Evolutionary conservation across 345 rosid species (phyloP), one percentile per base, ranked within the genome.

Genomic region (Viola odorata): DNA sequence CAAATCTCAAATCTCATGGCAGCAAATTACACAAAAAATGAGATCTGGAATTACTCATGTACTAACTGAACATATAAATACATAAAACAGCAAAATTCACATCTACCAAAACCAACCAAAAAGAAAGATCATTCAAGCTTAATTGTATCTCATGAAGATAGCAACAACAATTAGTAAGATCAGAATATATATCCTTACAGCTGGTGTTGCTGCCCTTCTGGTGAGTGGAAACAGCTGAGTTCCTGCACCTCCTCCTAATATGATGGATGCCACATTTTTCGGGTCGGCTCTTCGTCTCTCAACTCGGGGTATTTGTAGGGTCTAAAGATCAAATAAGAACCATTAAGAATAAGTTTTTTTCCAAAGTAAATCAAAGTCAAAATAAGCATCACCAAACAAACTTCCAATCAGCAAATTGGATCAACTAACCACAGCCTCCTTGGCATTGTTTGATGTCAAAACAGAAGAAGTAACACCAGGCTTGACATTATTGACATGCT

Each of bases 221-320:
- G 98, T 92, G 37, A 92, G 96, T 49, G 98, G 98, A 71, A 87
- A 87, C 64, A 92, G 92, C 36, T 85, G 82, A 77, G 85, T 84
- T 69, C 98, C 98, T 32, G 88, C 75, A 61, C 98, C 98, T 66
- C 98, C 98, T 65, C 98, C 98, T 52, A 92, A 67, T 79, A 92
- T 85, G 76, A 92, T 75, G 0, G 97, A 81, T 63, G 91, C 98
- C 15, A 92, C 90, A 65, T 87, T 89, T 67, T 92, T 85, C 0
- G 96, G 96, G 69, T 92, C 95, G 36, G 77, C 88, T 71, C 68
- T 80, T 58, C 52, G 65, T 69, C 87, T 80, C 66, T 78, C 85
- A 44, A 82, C 67, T 64, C 70, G 57, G 5, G 82, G 81, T 57
- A 76, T 75, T 48, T 74, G 77, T 3, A 78, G 16, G 44, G 85